Percentiles rank a stretch among this genome's conserved stretches.
These are phyloP conservation scores for Agaricus subrufescens DNA, from an alignment of 768 basidiomycete genomes.

Conservation along the genomic window DNA sequence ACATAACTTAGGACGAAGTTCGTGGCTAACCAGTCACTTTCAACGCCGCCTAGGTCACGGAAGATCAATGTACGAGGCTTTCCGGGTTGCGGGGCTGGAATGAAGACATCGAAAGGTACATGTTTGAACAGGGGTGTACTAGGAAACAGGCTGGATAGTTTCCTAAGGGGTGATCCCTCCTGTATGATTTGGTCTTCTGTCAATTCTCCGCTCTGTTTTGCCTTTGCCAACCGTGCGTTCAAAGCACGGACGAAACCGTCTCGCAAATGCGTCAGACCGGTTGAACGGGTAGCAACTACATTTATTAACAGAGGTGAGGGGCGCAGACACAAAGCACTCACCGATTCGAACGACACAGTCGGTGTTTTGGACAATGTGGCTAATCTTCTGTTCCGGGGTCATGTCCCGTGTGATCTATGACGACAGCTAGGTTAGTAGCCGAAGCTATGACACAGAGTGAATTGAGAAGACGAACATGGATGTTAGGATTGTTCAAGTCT, in stretches of 20 bases:
- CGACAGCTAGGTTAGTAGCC: slow-evolving; percentile 1
- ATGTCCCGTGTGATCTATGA: slow-evolving; percentile 50
- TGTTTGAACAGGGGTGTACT: slow-evolving; percentile 64
- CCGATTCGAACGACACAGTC: slow-evolving; percentile 75
- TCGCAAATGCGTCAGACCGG: slow-evolving; percentile 73
- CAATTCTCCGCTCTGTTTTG: slow-evolving; percentile 46
- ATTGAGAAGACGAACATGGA: slow-evolving; percentile 38
- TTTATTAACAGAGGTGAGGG: neutral
- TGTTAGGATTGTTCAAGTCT: slow-evolving; percentile 61
- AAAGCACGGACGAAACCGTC: slow-evolving; percentile 81
- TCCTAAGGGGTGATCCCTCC: slow-evolving; percentile 59
- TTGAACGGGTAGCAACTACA: slow-evolving; percentile 75
- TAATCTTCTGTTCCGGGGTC: slow-evolving; percentile 64
- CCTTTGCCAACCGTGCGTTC: slow-evolving; percentile 51
- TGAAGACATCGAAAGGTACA: slow-evolving; percentile 62
- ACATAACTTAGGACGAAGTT: slow-evolving; percentile 76
- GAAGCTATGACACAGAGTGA: neutral
- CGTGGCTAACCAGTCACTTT: slow-evolving; percentile 70
- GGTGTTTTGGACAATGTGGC: slow-evolving; percentile 59
- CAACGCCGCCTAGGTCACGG: slow-evolving; percentile 68
- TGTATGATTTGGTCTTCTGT: slow-evolving; percentile 54
- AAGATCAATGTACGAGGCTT: slow-evolving; percentile 55
- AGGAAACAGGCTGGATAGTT: slow-evolving; percentile 75
- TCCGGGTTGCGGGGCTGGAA: slow-evolving; percentile 51
- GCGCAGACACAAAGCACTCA: slow-evolving; percentile 22